Evolutionary conservation across 2,329 filamentous ascomycete species (phyloP).

Genomic region (Fonsecaea pedrosoi): DNA sequence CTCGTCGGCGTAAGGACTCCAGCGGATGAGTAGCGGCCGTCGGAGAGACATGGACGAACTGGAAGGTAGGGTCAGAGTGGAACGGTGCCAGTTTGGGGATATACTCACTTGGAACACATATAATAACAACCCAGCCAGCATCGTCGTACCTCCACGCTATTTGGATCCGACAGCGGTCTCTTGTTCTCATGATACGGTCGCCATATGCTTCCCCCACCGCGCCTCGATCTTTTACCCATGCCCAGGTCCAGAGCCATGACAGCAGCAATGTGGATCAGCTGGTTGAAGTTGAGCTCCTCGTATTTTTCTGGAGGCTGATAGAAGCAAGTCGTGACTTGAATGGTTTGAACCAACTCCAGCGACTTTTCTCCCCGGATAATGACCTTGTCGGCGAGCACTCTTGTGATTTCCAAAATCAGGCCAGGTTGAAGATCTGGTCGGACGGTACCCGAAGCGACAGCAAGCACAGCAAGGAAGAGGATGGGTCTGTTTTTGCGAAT

Average conservation of each 20-base stretch:
- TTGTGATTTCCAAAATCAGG: slow-evolving; percentile 73
- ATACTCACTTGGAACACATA: slow-evolving; percentile 60
- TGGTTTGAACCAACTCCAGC: slow-evolving; percentile 79
- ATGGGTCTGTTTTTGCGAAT: slow-evolving; percentile 65
- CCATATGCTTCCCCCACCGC: slow-evolving; percentile 47
- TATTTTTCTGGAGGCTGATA: slow-evolving; percentile 83
- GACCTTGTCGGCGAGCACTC: slow-evolving; percentile 74
- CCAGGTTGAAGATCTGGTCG: slow-evolving; percentile 64
- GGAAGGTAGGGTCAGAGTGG: slow-evolving; percentile 24
- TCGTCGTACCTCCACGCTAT: slow-evolving; percentile 63
- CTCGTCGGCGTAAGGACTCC: slow-evolving; percentile 69
- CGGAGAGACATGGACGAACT: slow-evolving; percentile 66
- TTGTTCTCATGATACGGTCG: slow-evolving; percentile 49
- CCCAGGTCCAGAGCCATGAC: slow-evolving; percentile 86
- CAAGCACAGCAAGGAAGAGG: slow-evolving; percentile 65
- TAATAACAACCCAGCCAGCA: slow-evolving; percentile 69
- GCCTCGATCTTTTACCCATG: slow-evolving; percentile 65
- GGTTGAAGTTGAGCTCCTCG: slow-evolving; percentile 89
- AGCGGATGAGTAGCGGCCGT: slow-evolving; percentile 64
- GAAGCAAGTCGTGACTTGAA: slow-evolving; percentile 79
- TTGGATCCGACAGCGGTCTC: slow-evolving; percentile 52
- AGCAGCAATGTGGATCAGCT: slow-evolving; percentile 79
- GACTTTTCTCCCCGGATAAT: slow-evolving; percentile 79
- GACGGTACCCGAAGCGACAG: slow-evolving; percentile 60
- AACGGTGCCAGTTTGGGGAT: not conserved